These are phyloP conservation scores for Hyaloscypha bicolor DNA, from an alignment of 495 filamentous ascomycete species.

Conservation along the genomic window DNA sequence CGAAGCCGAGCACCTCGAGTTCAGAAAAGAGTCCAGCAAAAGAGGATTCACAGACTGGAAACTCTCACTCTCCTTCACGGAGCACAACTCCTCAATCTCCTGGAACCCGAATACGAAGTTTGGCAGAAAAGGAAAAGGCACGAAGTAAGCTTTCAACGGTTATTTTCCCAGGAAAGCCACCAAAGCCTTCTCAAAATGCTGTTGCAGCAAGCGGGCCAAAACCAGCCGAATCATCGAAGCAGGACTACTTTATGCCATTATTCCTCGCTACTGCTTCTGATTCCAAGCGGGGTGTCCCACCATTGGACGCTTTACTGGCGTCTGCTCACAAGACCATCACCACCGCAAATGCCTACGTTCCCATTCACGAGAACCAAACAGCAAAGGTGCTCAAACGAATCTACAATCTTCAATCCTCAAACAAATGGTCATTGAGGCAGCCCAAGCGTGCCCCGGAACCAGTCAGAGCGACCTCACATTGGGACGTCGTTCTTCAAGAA, in stretches of 20 bases:
- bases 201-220: slow-evolving; percentile 19
- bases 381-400: slow-evolving; percentile 80
- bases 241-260: slow-evolving; percentile 80
- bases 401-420: slow-evolving; percentile 83
- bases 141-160: slow-evolving; percentile 74
- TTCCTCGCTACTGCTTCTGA: slow-evolving; percentile 71
- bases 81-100: slow-evolving; percentile 43
- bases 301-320: slow-evolving; percentile 67
- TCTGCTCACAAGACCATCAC: slow-evolving; percentile 81
- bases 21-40: slow-evolving; percentile 35
- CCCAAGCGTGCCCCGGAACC: slow-evolving; percentile 80
- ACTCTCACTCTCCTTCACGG: slow-evolving; percentile 38
- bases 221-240: slow-evolving; percentile 35
- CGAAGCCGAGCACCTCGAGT: slow-evolving; percentile 41
- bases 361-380: slow-evolving; percentile 80
- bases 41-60: slow-evolving; percentile 35
- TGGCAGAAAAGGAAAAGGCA: slow-evolving; percentile 60
- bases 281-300: slow-evolving; percentile 57
- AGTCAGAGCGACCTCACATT: slow-evolving; percentile 69
- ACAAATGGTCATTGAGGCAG: slow-evolving; percentile 90
- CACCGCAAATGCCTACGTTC: slow-evolving; percentile 73
- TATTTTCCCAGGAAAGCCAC: slow-evolving; percentile 59
- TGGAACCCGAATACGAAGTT: slow-evolving; percentile 50
- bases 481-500: slow-evolving; percentile 84
- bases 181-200: slow-evolving; percentile 45